phyloP scores from a whole-genome alignment of 2,329 filamentous ascomycete genomes.

The Hyphodiscus sp. region DNA sequence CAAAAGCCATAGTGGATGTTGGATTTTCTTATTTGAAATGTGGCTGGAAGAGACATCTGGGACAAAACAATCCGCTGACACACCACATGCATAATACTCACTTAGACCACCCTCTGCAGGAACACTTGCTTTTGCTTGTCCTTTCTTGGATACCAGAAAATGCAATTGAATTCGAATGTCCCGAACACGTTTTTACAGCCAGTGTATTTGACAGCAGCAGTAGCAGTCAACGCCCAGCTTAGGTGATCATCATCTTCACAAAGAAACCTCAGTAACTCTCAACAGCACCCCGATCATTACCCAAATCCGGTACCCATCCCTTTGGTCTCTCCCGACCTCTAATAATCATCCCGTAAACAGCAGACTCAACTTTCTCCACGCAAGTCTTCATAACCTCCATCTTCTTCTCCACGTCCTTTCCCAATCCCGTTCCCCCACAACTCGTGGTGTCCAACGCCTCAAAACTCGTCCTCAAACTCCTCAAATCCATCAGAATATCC shows the following conservation, averaged over 20 bases:
- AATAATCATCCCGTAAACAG: conserved; percentile 82
- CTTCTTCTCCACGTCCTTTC: conserved; percentile 67
- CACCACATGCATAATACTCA: background rate
- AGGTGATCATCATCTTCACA: background rate
- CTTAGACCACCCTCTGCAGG: no score
- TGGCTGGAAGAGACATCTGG: background rate
- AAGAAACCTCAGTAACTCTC: conserved; percentile 22
- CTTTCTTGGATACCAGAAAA: no score
- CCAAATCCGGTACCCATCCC: conserved; percentile 82
- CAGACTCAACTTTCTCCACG: conserved; percentile 88
- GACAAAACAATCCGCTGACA: background rate
- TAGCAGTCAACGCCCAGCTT: background rate
- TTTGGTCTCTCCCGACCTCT: conserved; percentile 82
- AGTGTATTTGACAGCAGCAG: background rate
- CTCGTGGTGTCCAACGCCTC: conserved; percentile 59
- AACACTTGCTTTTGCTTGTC: no score
- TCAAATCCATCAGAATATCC: conserved; percentile 73
- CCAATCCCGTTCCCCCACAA: conserved; percentile 45
- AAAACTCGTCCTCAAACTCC: conserved; percentile 68
- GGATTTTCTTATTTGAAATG: background rate
- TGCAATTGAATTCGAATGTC: no score
- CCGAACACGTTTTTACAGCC: no score
- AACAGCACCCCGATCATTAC: conserved; percentile 23
- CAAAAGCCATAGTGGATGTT: background rate
- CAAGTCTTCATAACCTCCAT: conserved; percentile 79